phyloP scores from a whole-genome alignment of 2,329 filamentous ascomycete species.

The Paecilomyces fulvus region DNA sequence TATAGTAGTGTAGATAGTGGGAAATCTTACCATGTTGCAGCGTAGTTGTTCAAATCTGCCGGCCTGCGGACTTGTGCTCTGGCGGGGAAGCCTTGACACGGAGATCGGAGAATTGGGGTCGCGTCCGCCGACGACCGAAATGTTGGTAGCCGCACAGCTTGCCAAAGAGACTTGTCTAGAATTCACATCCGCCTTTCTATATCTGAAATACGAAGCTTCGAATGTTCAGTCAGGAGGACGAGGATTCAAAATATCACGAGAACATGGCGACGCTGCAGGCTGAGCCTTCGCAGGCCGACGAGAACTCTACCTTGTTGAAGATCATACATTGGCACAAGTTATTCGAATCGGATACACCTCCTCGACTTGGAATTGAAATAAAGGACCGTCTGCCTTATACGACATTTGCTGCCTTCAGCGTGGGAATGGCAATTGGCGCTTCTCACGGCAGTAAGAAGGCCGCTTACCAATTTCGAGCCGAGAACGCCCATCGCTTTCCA shows the following conservation, averaged over 20 bases:
- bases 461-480: constrained; percentile 79
- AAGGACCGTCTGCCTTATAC: constrained; percentile 59
- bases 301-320: constrained; percentile 16
- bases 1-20: background rate
- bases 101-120: constrained; percentile 1
- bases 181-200: background rate
- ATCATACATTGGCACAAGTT: constrained; percentile 28
- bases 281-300: constrained; percentile 10
- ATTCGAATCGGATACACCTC: constrained; percentile 28
- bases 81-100: background rate
- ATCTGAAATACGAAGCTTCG: background rate
- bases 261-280: constrained; percentile 3
- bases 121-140: background rate
- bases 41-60: background rate
- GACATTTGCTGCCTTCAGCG: constrained; percentile 52
- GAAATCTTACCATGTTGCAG: constrained; percentile 9
- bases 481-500: constrained; percentile 91
- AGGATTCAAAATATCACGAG: background rate
- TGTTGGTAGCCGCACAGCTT: background rate
- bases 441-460: constrained; percentile 65
- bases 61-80: background rate
- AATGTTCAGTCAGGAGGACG: background rate
- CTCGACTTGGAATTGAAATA: constrained; percentile 54
- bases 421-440: constrained; percentile 64
- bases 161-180: background rate